Conservation (phyloP, 78 protist genomes). For the Chrysochromulina parva region DNA sequence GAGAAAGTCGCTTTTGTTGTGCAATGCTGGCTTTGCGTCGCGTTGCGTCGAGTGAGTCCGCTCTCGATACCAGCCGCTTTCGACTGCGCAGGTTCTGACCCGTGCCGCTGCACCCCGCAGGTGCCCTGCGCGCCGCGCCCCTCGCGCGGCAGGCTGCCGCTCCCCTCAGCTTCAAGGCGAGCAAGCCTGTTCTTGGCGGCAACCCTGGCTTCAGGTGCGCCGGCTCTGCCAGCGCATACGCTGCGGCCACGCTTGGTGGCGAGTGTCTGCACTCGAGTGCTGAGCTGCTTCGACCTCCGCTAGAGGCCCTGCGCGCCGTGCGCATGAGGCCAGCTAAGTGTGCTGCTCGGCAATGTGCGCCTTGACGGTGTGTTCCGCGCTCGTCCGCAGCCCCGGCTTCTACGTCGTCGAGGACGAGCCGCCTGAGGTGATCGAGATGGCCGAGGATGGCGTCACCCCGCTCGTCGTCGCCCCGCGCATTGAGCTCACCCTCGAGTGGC, state of each 20-base stretch:
- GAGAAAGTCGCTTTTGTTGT: no score
- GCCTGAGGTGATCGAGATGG: not conserved
- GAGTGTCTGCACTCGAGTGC: no score
- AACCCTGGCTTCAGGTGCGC: not conserved
- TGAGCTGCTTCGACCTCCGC: no score
- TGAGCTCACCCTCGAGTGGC: constrained; percentile 11
- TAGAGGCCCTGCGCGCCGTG: not conserved
- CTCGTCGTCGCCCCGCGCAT: not conserved
- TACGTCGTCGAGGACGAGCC: not conserved
- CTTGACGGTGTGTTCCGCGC: not conserved
- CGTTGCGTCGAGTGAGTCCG: no score
- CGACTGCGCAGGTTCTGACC: no score
- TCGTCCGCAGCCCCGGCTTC: not conserved
- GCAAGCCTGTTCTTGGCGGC: not conserved
- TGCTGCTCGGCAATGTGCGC: no score
- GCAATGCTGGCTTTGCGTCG: no score
- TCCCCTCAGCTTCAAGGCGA: not conserved
- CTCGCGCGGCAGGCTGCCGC: not conserved
- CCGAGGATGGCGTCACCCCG: not conserved
- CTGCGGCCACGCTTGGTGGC: no score
- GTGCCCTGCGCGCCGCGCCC: no score
- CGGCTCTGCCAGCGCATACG: no score
- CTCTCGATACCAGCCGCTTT: no score
- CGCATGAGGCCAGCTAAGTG: not conserved
- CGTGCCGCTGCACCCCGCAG: no score